Percentiles rank a stretch among this genome's conserved stretches.
These are phyloP conservation scores for Puya raimondii DNA, from an alignment of 176 grass and related monocot genomes.

Conservation along the genomic window DNA sequence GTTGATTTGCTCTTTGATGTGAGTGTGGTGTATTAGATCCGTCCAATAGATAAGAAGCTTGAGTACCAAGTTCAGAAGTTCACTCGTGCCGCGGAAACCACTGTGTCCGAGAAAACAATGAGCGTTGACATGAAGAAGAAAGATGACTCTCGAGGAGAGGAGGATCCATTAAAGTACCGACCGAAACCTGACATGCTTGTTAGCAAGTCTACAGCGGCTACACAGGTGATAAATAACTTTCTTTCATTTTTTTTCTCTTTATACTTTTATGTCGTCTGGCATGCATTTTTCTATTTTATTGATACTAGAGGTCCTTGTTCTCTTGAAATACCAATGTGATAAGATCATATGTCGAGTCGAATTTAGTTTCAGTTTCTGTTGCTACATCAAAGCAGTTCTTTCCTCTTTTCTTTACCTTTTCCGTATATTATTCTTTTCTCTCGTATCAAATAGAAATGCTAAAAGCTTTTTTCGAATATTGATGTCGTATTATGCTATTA, in stretches of 20 bases:
- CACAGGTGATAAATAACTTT: slow-evolving; percentile 10
- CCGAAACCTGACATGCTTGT: slow-evolving; percentile 72
- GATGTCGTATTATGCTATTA: too few species aligned
- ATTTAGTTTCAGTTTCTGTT: too few species aligned
- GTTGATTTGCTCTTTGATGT: background rate
- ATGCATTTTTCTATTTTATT: background rate
- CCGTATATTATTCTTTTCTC: too few species aligned
- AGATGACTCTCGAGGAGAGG: slow-evolving; percentile 27
- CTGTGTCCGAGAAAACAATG: slow-evolving; percentile 25
- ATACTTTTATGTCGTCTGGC: background rate
- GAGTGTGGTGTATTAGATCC: slow-evolving; percentile 36
- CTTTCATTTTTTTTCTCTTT: background rate
- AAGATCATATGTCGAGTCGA: too few species aligned
- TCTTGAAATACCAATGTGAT: too few species aligned
- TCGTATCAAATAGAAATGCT: too few species aligned
- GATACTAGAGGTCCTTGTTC: background rate
- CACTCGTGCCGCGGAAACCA: slow-evolving; percentile 42
- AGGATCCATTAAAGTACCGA: slow-evolving; percentile 50
- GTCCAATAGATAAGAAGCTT: slow-evolving; percentile 82
- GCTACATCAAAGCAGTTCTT: too few species aligned
- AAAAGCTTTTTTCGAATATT: too few species aligned
- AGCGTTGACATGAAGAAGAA: slow-evolving; percentile 30
- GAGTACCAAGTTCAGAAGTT: slow-evolving; percentile 91
- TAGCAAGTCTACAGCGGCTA: slow-evolving; percentile 27
- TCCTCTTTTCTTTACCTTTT: too few species aligned